These are phyloP conservation scores for Populus simonii DNA, from an alignment of 345 rosid species.

Conservation along the genomic window DNA sequence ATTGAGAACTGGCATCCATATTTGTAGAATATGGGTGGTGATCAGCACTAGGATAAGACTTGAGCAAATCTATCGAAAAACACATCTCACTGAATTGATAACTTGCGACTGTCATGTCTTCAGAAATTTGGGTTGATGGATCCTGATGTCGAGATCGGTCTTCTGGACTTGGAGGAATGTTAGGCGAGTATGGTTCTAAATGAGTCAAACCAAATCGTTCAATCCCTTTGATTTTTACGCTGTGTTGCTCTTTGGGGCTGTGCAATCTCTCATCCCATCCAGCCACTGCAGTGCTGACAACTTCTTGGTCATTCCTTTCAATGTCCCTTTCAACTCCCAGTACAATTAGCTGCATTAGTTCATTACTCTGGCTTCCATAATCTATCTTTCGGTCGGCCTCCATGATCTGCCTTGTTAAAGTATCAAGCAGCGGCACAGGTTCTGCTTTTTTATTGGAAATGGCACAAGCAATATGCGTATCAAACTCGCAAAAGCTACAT, in stretches of 20 bases:
- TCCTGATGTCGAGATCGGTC: slow-evolving; percentile 11
- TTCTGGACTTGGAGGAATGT: neutral
- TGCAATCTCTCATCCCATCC: slow-evolving; percentile 26
- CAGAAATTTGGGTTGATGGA: slow-evolving; percentile 22
- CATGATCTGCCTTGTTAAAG: slow-evolving; percentile 3
- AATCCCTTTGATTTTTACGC: neutral
- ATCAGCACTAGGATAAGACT: slow-evolving; percentile 23
- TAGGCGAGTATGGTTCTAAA: neutral
- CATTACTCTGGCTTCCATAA: slow-evolving; percentile 22
- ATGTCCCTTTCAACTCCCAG: slow-evolving; percentile 8
- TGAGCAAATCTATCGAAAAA: slow-evolving; percentile 45
- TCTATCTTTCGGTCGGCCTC: slow-evolving; percentile 18
- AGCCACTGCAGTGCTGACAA: slow-evolving; percentile 3
- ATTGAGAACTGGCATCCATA: neutral
- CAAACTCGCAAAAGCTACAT: slow-evolving; percentile 50
- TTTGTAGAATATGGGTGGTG: neutral
- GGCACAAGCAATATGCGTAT: slow-evolving; percentile 48
- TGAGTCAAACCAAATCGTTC: neutral
- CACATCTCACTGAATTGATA: slow-evolving; percentile 43
- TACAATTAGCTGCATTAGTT: slow-evolving; percentile 30
- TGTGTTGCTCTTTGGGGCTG: slow-evolving; percentile 14
- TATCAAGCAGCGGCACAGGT: slow-evolving; percentile 5
- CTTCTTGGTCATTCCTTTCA: neutral
- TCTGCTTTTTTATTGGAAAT: slow-evolving; percentile 17
- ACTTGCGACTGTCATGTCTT: slow-evolving; percentile 36